Percentiles rank a stretch among this genome's conserved stretches.
phyloP scores from a whole-genome alignment of 495 filamentous ascomycete species.

The Jackrogersella minutella region DNA sequence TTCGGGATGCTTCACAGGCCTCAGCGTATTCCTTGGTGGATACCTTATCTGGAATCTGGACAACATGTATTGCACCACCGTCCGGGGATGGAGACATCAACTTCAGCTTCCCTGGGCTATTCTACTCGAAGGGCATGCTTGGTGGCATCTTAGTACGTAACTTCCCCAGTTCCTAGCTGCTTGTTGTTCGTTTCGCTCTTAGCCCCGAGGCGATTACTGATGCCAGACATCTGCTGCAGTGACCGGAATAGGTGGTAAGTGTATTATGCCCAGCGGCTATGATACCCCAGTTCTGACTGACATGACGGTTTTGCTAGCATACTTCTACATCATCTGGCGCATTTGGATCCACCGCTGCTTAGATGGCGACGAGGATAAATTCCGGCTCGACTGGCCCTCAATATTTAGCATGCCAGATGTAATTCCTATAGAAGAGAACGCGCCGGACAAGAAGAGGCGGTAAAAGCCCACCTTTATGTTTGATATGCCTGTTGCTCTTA shows the following conservation, averaged over 20 bases:
- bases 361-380: constrained; percentile 79
- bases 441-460: constrained; percentile 44
- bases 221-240: constrained; percentile 27
- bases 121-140: constrained; percentile 90
- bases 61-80: constrained; percentile 76
- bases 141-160: constrained; percentile 78
- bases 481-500: no score
- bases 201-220: not conserved
- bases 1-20: constrained; percentile 52
- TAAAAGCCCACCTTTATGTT: constrained; percentile 29
- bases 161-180: not conserved
- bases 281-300: constrained; percentile 7
- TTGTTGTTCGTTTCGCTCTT: not conserved
- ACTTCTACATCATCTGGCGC: constrained; percentile 85
- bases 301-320: constrained; percentile 67
- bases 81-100: constrained; percentile 73
- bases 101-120: constrained; percentile 91
- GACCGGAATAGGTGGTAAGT: constrained; percentile 53
- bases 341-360: constrained; percentile 86
- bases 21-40: constrained; percentile 80
- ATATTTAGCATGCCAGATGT: constrained; percentile 72
- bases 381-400: constrained; percentile 74
- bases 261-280: no score
- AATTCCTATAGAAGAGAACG: constrained; percentile 36
- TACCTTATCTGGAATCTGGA: constrained; percentile 91